Evolutionary conservation across 495 filamentous ascomycete species (phyloP).

Genomic region (Trichoderma erinaceum): DNA sequence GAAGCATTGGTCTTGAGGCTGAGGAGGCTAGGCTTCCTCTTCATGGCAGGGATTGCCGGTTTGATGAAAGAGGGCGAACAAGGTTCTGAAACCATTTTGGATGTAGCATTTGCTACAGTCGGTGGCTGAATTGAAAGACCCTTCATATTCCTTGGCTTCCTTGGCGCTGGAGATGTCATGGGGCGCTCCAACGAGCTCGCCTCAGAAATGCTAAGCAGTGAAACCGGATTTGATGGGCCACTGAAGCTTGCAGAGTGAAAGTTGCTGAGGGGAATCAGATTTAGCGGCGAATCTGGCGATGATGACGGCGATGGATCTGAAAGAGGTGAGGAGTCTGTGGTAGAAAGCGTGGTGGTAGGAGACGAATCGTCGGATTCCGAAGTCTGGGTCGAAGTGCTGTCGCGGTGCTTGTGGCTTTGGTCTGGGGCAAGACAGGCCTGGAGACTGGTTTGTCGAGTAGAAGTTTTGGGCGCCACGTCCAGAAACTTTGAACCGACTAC

Average conservation of each 20-base stretch:
- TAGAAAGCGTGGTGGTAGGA: constrained; percentile 91
- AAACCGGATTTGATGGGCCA: constrained; percentile 39
- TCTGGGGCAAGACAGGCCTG: constrained; percentile 15
- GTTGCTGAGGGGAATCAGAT: constrained; percentile 51
- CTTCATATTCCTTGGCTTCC: constrained; percentile 84
- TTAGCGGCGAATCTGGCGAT: constrained; percentile 79
- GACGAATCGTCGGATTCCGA: constrained; percentile 90
- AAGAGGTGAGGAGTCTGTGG: constrained; percentile 77
- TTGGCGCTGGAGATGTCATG: constrained; percentile 63
- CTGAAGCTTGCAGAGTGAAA: constrained; percentile 46
- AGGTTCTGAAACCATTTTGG: constrained; percentile 57
- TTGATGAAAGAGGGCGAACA: constrained; percentile 77
- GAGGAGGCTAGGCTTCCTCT: constrained; percentile 72
- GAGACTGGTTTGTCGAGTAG: neutral
- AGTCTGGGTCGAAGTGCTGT: constrained; percentile 69
- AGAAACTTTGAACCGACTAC: constrained; percentile 41
- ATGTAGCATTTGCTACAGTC: constrained; percentile 39
- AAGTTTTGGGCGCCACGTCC: constrained; percentile 29
- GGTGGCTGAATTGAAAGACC: constrained; percentile 85
- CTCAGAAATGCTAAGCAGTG: constrained; percentile 34
- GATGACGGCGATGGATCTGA: constrained; percentile 90
- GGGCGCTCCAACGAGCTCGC: constrained; percentile 37
- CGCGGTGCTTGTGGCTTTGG: constrained; percentile 48
- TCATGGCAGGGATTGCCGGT: constrained; percentile 59
- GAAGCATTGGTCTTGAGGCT: constrained; percentile 56